phyloP scores from a whole-genome alignment of 75 land plant species.

The Cunninghamia lanceolata region DNA sequence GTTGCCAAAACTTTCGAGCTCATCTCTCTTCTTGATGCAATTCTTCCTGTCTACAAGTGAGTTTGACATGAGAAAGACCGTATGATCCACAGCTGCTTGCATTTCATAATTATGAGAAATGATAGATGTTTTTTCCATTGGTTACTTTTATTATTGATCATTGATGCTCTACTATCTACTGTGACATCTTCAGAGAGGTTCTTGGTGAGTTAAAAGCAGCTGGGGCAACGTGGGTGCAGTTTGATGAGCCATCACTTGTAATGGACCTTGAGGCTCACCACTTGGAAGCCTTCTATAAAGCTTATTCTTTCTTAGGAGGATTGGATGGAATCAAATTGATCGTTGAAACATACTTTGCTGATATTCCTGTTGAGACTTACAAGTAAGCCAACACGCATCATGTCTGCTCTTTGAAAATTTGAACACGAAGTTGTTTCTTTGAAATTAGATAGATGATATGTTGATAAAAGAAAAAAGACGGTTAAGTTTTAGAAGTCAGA shows the following conservation, averaged over 20 bases:
- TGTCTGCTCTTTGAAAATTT: not conserved
- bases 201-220: slow-evolving; percentile 47
- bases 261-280: slow-evolving; percentile 43
- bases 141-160: not conserved
- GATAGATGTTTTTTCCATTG: not conserved
- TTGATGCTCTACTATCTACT: not conserved
- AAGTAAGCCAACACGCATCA: slow-evolving; percentile 19
- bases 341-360: slow-evolving; percentile 56
- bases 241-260: slow-evolving; percentile 57
- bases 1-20: slow-evolving; percentile 22
- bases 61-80: not conserved
- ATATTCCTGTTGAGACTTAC: slow-evolving; percentile 39
- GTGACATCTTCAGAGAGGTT: slow-evolving; percentile 37
- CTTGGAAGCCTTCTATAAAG: slow-evolving; percentile 29
- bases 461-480: not conserved
- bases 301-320: slow-evolving; percentile 29
- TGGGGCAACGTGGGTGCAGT: slow-evolving; percentile 57
- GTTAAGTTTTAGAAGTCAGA: not conserved
- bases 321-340: slow-evolving; percentile 28
- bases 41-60: slow-evolving; percentile 44
- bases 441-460: not conserved
- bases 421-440: not conserved
- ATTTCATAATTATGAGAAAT: not conserved
- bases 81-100: not conserved
- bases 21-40: slow-evolving; percentile 18